Base-by-base conservation (phyloP, 176 grass and related monocot genomes). In the Melocanna baccifera region DNA sequence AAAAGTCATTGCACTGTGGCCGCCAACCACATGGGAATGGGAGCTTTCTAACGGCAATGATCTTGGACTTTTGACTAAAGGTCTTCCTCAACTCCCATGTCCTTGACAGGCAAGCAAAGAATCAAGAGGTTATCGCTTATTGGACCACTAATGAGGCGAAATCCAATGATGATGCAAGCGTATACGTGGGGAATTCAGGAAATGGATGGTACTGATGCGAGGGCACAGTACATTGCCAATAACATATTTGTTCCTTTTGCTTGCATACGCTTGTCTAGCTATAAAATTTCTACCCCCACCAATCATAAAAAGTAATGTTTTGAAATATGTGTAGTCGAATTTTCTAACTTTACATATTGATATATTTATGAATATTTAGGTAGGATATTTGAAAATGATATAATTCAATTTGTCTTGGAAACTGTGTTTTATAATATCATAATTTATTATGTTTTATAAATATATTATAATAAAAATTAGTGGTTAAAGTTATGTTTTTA, bases 31-130 rank as follows among this genome's bases (percentile, higher is more conserved):
- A 81, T 64, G 26, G 10, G 16, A 47, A 4, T 11, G 9, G 10
- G 47, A 29, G 26, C 51, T 19, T 20, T 22, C 13, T 20, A 42
- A 0, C 14, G 0, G 25, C 23, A 11, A 32, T 12, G 2, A 51
- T 59, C 65, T 71, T 90, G 57, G 73, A 73, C 28, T 71, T 75
- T 86, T 86, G 88, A 83, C 88, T 46, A 1, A 1, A 8, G 42
- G 32, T 86, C 83, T 40, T 63, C 42, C 30, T 16, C 65, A 1
- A 36, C 28, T n/a, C 51, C 4, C 23, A 71, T 59, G n/a, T n/a
- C n/a, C 71, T 68, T 83, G 73, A 34, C 1, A 29, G 12, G 3
- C 84, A 78, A 67, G 79, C 42, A 78, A 90, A 73, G 48, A n/a
- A 63, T 53, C 43, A 12, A 5, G 1, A 15, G 50, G 23, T 22